Conservation (phyloP, 2,329 filamentous ascomycete species). For the Akanthomyces uredinophilus region DNA sequence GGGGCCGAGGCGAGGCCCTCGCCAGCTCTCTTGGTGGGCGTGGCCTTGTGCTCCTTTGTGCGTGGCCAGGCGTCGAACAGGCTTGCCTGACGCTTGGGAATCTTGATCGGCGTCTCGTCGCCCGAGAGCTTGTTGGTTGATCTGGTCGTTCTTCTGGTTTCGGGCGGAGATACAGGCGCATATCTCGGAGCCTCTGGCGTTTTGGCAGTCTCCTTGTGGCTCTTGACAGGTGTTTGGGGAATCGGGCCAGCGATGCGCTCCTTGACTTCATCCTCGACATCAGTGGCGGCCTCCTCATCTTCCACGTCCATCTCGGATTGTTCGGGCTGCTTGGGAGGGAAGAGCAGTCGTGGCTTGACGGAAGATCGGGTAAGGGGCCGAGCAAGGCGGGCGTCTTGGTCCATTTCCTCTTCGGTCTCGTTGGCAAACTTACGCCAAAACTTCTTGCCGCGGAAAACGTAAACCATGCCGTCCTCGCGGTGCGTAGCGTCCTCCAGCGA, state of each 20-base stretch:
- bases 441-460: slow-evolving; percentile 75
- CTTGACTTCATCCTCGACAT: slow-evolving; percentile 49
- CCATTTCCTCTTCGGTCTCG: slow-evolving; percentile 33
- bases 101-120: slow-evolving; percentile 38
- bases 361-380: slow-evolving; percentile 59
- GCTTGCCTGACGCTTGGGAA: slow-evolving; percentile 37
- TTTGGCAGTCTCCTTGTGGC: slow-evolving; percentile 22
- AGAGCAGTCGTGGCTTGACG: slow-evolving; percentile 68
- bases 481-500: slow-evolving; percentile 58
- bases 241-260: slow-evolving; percentile 22
- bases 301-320: slow-evolving; percentile 42
- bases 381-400: slow-evolving; percentile 30
- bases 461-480: slow-evolving; percentile 68
- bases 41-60: slow-evolving; percentile 50
- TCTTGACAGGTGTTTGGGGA: slow-evolving; percentile 35
- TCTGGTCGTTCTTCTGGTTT: slow-evolving; percentile 56
- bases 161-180: slow-evolving; percentile 57
- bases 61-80: slow-evolving; percentile 66
- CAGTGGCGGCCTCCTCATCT: slow-evolving; percentile 55
- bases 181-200: slow-evolving; percentile 54
- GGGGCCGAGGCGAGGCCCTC: slow-evolving; percentile 27
- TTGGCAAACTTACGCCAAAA: slow-evolving; percentile 65
- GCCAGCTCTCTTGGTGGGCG: slow-evolving; percentile 39
- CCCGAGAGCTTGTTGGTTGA: slow-evolving; percentile 45
- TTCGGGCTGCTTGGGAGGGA: slow-evolving; percentile 48